These are phyloP conservation scores for Yamadazyma philogaea DNA, from an alignment of 805 yeast species.

Conservation along the genomic window DNA sequence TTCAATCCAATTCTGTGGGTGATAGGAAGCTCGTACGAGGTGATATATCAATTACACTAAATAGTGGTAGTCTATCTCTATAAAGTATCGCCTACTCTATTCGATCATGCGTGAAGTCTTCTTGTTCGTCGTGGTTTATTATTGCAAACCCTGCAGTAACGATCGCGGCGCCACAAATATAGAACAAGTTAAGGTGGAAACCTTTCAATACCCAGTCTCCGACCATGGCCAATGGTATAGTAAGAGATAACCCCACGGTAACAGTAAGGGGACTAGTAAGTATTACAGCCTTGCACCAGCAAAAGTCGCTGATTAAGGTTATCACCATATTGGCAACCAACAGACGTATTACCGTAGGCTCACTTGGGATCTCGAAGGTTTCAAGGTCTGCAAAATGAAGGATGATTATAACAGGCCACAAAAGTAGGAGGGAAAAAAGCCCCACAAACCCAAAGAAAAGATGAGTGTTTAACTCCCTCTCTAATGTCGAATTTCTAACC, in stretches of 20 bases:
- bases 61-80: not conserved
- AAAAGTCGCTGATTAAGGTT: constrained; percentile 83
- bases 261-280: constrained; percentile 93
- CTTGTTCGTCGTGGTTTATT: constrained; percentile 75
- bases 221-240: constrained; percentile 91
- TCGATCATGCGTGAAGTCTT: constrained; percentile 38
- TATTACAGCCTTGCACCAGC: constrained; percentile 95
- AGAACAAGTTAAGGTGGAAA: constrained; percentile 56
- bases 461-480: constrained; percentile 75
- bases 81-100: constrained; percentile 3
- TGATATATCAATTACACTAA: not conserved
- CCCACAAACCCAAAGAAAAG: constrained; percentile 96
- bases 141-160: constrained; percentile 82
- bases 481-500: constrained; percentile 47
- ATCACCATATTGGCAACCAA: constrained; percentile 66
- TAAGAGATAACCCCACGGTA: constrained; percentile 88
- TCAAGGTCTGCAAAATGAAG: constrained; percentile 67
- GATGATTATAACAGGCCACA: constrained; percentile 80
- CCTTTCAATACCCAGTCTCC: constrained; percentile 80
- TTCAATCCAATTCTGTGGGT: too few species aligned
- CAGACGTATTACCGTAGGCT: constrained; percentile 48
- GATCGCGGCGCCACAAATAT: constrained; percentile 74
- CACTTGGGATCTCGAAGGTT: constrained; percentile 65
- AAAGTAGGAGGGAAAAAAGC: constrained; percentile 61
- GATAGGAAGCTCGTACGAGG: too few species aligned